Base-by-base conservation (phyloP, 768 basidiomycete genomes). In the Pholiota conissans region DNA sequence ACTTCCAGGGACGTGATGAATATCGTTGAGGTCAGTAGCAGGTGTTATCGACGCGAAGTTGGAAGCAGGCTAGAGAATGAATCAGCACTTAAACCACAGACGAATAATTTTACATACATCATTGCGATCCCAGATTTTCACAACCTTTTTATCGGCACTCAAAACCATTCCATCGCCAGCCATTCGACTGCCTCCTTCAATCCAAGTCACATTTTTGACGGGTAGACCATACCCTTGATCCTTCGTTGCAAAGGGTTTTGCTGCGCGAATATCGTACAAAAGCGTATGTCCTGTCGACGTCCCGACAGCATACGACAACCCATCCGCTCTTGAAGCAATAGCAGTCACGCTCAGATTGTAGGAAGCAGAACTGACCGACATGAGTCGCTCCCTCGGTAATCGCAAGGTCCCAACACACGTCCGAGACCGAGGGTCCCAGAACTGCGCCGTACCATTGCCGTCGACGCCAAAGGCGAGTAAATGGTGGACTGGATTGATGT, bases 221-320 rank as follows among this genome's bases (percentile, higher is more conserved):
- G 95, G 90, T 45, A 98, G 74, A 1, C 96, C 96, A 64, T 98
- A 98, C 0, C 97, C 97, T 73, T 98, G 97, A 68, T 99, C 97
- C 68, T 99, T 98, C 59, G 86, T 68, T 1, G 93, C 94, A 64
- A 90, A 95, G 22, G 93, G 88, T 35, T 80, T 81, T 4, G 87
- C 82, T 8, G 91, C 86, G 45, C 97, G 89, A 64, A 99, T 84
- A 69, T 99, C 97, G 70, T 98, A 99, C 13, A 99, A 78, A 3
- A 98, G 74, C 0, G 93, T 94, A 68, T 98, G 95, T 0, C 97
- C 97, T 0, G 94, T 93, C 8, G 92, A 94, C 1, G 96, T 98
- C 13, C 96, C 97, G 32, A 98, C 79, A 0, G 96, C 97, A 61
- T 98, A 89, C 16, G 93, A 93, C 18, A 99, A 79, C 0, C 97